Base-by-base conservation (phyloP, 1,284 basidiomycete species). In the Lentinus polychrous region DNA sequence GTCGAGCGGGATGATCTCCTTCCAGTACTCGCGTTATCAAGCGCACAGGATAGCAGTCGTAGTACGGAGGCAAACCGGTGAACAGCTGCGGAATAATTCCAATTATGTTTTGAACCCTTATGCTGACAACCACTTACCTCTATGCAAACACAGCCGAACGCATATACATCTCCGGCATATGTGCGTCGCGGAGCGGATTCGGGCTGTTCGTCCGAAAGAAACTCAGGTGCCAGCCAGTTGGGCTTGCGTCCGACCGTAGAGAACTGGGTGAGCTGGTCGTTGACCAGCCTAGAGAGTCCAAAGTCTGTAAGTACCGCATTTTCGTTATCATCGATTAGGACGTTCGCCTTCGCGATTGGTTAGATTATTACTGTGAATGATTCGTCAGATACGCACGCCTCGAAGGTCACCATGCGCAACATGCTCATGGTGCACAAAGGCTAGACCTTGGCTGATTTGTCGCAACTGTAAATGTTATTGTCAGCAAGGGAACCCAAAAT, bases 321-420 rank as follows among this genome's bases (percentile, higher is more conserved):
- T 8, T 18, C 10, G 12, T 34, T n/a, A 3, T 45, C 43, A 32
- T 34, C 33, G 20, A 45, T 17, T 11, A 45, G 43, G 8, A 45
- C 36, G 32, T 45, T 45, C 10, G 32, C 33, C 43, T 45, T 32
- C 8, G 36, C n/a, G 8, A 8, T 18, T 17, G 8, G 32, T 35
- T 12, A 36, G 27, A 23, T 17, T 12, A n/a, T n/a, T 20, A n/a
- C 20, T 5, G 20, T n/a, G n/a, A n/a, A n/a, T n/a, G n/a, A n/a
- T 4, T n/a, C 7, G 20, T 32, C 3, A 18, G 10, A 36, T 31
- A 31, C 43, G 18, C n/a, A 45, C 43, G 17, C 43, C 43, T 3
- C 43, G 31, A 34, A 45, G 43, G 35, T 45, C 43, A 22, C 31
- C 43, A 45, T 45, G 43, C 10, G 36, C 27, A 10, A 45, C 33